phyloP scores from a whole-genome alignment of 2,329 filamentous ascomycete species.

The Pseudogymnoascus sp. region DNA sequence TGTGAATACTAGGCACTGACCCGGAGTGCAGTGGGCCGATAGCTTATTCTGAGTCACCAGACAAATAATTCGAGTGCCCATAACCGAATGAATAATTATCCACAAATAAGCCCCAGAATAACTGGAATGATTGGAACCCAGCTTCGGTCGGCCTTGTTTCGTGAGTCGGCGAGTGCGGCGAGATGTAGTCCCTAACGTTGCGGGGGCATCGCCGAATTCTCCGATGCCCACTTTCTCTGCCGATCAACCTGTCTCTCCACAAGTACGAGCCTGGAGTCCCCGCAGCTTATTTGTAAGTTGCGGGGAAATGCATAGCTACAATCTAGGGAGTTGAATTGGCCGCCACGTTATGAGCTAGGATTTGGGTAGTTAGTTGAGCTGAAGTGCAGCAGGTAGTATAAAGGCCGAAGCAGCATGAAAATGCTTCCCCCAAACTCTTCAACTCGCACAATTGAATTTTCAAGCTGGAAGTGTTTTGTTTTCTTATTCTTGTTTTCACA shows the following conservation, averaged over 20 bases:
- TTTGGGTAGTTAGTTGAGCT: neutral
- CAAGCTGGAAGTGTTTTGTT: neutral
- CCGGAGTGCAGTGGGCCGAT: too few species aligned
- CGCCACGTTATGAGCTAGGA: neutral
- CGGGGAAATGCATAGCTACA: neutral
- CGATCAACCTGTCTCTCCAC: too few species aligned
- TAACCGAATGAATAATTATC: too few species aligned
- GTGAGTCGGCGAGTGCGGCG: neutral
- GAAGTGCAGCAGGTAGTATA: neutral
- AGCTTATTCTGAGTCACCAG: too few species aligned
- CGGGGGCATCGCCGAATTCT: neutral
- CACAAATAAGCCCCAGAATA: too few species aligned
- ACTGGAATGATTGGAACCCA: too few species aligned
- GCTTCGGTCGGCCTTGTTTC: neutral
- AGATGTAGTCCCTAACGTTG: neutral
- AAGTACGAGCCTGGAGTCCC: neutral
- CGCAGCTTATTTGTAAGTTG: neutral
- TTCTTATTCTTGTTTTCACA: neutral
- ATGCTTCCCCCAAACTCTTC: neutral
- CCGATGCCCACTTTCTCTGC: neutral
- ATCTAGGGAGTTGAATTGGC: neutral
- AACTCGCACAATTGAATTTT: neutral
- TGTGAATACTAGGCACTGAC: too few species aligned
- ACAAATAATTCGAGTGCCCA: too few species aligned
- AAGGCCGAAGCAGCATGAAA: neutral